phyloP scores from a whole-genome alignment of 352 stramenopile species.

The Phytophthora tentaculata region DNA sequence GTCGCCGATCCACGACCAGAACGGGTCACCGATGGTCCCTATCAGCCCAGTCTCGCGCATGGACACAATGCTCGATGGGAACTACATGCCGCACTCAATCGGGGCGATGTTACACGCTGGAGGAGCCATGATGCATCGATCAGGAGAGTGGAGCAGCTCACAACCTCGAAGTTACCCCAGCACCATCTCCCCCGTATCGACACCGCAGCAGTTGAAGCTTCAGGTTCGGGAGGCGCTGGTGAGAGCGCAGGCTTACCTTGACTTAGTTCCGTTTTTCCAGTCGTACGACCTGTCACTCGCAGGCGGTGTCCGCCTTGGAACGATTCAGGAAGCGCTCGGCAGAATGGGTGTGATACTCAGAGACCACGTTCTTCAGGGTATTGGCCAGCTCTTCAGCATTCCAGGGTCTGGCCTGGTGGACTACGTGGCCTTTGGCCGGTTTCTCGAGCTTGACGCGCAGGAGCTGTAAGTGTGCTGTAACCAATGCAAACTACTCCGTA shows the following conservation, averaged over 20 bases:
- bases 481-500: too few relatives aligned
- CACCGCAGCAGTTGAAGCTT: constrained; percentile 41
- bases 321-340: constrained; percentile 54
- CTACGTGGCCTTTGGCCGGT: constrained; percentile 53
- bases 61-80: constrained; percentile 8
- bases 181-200: constrained; percentile 17
- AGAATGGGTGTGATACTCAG: constrained; percentile 54
- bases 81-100: constrained; percentile 1
- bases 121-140: constrained; percentile 8
- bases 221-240: constrained; percentile 59
- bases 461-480: constrained; percentile 51
- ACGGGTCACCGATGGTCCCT: constrained; percentile 26
- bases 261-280: constrained; percentile 57
- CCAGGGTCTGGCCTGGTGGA: constrained; percentile 50
- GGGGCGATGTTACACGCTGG: neutral
- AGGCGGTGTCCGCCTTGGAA: constrained; percentile 44
- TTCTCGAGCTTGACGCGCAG: constrained; percentile 56
- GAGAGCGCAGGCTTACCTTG: constrained; percentile 49
- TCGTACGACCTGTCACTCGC: constrained; percentile 49
- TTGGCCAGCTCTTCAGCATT: constrained; percentile 53
- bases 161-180: constrained; percentile 13
- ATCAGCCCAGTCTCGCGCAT: constrained; percentile 38
- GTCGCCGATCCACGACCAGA: constrained; percentile 37
- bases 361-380: constrained; percentile 35
- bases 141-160: constrained; percentile 13